Evolutionary conservation across 352 stramenopile species (phyloP), one percentile per base, ranked within the genome.

Genomic region (Aphanomyces astaci): DNA sequence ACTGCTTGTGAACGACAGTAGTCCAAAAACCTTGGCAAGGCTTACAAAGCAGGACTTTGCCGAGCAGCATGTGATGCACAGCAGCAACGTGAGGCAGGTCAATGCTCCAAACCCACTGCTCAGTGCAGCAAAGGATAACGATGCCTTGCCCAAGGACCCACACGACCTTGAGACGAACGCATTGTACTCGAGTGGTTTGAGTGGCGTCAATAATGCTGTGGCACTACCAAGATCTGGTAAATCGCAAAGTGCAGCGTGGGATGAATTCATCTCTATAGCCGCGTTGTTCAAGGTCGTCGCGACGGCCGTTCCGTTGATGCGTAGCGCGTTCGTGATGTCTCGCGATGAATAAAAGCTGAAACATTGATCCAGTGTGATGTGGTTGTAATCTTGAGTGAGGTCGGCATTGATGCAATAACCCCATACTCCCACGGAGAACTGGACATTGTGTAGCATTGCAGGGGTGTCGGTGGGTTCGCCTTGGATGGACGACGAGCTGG

Each of bases 331-430:
- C 28, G 4, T 40, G 2, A 59, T 10, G 39, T 59, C 62, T 22
- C 4, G 22, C 10, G 46, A 13, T 11, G 15, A 52, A 28, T 68
- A 68, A 45, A 68, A 68, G 33, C 27, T 59, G 33, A 68, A 68
- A 32, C 62, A 68, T 28, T 68, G 62, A 24, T 57, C 51, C 28
- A 68, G 43, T 24, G 27, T 43, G 17, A 68, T 22, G 27, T 30
- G 10, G 31, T n/a, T 32, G 11, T 27, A 36, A 3, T 30, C 56
- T 13, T n/a, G 11, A 11, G 32, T 60, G 9, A 68, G 59, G 51
- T 68, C 51, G 31, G 62, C 62, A 27, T 68, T 62, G 33, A 68
- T 24, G 32, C 62, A 68, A 33, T 39, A 68, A 22, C 62, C 62
- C 62, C 62, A 68, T 10, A 68, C 62, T 28, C 62, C 62, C 2